A percentile compares a stretch with the other conserved stretches of the same genome.
These are phyloP conservation scores for Heliamphora exappendiculata DNA, from an alignment of 148 eudicot genomes.

Conservation along the genomic window DNA sequence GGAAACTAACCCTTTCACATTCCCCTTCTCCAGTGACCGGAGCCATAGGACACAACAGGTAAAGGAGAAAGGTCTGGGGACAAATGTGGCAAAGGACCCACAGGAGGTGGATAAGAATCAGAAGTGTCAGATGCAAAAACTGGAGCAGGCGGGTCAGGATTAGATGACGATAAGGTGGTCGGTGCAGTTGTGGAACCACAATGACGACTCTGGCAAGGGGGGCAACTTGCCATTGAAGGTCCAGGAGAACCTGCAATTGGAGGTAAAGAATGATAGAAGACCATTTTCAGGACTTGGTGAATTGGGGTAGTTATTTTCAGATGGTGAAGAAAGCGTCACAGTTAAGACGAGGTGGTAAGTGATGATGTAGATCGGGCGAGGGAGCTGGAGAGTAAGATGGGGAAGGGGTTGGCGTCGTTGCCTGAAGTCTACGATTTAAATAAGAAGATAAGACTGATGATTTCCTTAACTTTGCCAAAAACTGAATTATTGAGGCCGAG, in stretches of 20 bases:
- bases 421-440: slow-evolving; percentile 30
- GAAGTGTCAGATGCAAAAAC: slow-evolving; percentile 16
- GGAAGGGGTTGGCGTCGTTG: slow-evolving; percentile 32
- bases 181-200: slow-evolving; percentile 17
- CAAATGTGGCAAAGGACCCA: slow-evolving; percentile 12
- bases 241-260: slow-evolving; percentile 19
- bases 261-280: slow-evolving; percentile 7
- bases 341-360: slow-evolving; percentile 10
- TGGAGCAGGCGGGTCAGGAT: slow-evolving; percentile 9
- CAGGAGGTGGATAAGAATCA: slow-evolving; percentile 6
- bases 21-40: slow-evolving; percentile 11
- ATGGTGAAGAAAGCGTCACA: slow-evolving; percentile 20
- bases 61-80: slow-evolving; percentile 27
- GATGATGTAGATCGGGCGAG: slow-evolving; percentile 6
- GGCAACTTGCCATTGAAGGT: slow-evolving; percentile 14
- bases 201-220: slow-evolving; percentile 8
- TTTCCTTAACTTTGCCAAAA: slow-evolving; percentile 58
- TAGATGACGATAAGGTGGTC: slow-evolving; percentile 20
- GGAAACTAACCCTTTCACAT: slow-evolving; percentile 3
- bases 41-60: slow-evolving; percentile 20
- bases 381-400: slow-evolving; percentile 20
- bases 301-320: slow-evolving; percentile 1
- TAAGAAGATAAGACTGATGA: slow-evolving; percentile 46
- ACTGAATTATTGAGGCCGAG: slow-evolving; percentile 54
- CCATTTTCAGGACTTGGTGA: slow-evolving; percentile 13